Base-by-base conservation (phyloP, 2,329 filamentous ascomycete genomes). In the Alternaria hordeiaustralica region DNA sequence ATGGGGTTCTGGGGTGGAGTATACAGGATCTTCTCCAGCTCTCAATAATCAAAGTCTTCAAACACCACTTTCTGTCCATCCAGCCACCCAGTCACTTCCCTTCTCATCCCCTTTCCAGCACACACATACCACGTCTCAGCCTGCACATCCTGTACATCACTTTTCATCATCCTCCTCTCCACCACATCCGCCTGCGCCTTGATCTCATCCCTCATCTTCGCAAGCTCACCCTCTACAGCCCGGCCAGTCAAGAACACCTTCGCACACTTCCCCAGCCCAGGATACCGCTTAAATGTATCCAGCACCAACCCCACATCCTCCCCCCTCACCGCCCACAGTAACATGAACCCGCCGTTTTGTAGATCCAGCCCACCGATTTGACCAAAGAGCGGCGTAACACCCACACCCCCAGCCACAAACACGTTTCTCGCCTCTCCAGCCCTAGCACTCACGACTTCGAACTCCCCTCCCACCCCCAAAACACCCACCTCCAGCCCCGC, bases 361-460 rank as follows among this genome's bases (percentile, higher is more conserved):
- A 72, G 4, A 43, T 64, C 26, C 0, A 75, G 49, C 6, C 28
- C 46, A 61, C 83, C 77, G 1, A 93, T 74, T 70, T 93, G 91
- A 0, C 89, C 88, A n/a, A 96, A 82, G 4, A 96, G 71, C 2
- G 93, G 93, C 26, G 93, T 97, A 64, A 96, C 92, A 0, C 93
- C 93, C 7, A 97, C 91, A 4, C 93, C 93, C 0, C 88, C 92
- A 6, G 92, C 92, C 4, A 96, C 79, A 68, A 94, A 96, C 0
- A 83, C 83, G 84, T 75, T 1, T 88, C 65, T 8, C 73, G 61
- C 1, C 58, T 36, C 33, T 5, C 33, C 33, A 36, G 61, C 20
- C 70, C 73, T 10, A 36, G n/a, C 23, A 30, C 81, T 76, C 15
- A 71, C 70, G 23, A 89, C 79, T 15, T 71, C 76, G 65, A 91